Base-by-base conservation (phyloP, 2,329 filamentous ascomycete genomes). In the Microsporum ferrugineum region DNA sequence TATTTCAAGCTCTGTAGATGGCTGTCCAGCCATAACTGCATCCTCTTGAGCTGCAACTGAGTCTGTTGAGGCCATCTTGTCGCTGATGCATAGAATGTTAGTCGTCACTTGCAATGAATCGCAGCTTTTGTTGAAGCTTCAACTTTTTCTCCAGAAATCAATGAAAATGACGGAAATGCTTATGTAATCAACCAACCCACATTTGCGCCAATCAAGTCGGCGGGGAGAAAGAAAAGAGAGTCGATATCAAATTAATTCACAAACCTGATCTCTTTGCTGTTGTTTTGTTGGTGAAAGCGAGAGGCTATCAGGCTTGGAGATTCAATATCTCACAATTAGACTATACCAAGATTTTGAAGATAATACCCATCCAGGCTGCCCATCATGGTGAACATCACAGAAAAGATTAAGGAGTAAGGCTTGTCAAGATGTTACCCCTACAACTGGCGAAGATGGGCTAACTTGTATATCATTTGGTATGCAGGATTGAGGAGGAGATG, bases 401-500 rank as follows among this genome's bases (percentile, higher is more conserved):
- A 99, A 61, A 97, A 96, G 83, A 99, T 99, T 80, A 99, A 99
- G 82, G 94, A 97, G 92, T 96, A 77, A 71, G 86, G 73, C 6
- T 38, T 31, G 6, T 23, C 34, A 34, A 33, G 34, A 14, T 23
- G 17, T 14, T 45, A 43, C 33, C n/a, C 43, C 57, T 60, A 57
- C 49, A 60, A 17, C 2, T n/a, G 43, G 36, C 17, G 39, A 58
- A 55, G 55, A 56, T 57, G 31, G 63, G 62, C 71, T 68, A 51
- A 58, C 62, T n/a, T 60, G 61, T 59, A 10, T 55, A 7, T 55
- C 51, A 41, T n/a, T 12, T 57, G 55, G 3, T 29, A 23, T 57
- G 47, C 68, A 96, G 92, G 86, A 99, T 99, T 71, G 94, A 99
- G 84, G 91, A 96, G 78, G 94, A 99, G 87, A 99, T 99, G 94